A percentile compares a stretch with the other conserved stretches of the same genome.
Evolutionary conservation across 371 early-diverging fungal species (phyloP).

Genomic region (Batrachochytrium dendrobatidis): DNA sequence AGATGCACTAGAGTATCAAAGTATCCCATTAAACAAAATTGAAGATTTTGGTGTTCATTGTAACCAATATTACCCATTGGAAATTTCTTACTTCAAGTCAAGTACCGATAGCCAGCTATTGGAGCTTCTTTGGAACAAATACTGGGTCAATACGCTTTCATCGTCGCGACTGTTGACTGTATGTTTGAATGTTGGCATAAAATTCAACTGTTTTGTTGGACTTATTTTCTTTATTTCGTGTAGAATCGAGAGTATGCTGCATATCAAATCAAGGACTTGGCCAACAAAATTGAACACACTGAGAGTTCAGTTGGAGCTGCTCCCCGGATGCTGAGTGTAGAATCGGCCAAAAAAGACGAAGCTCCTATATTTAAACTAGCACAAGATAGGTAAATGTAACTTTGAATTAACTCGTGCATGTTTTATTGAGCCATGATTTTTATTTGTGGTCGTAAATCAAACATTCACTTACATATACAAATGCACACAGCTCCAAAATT

Average conservation of each 20-base stretch:
- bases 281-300: conserved; percentile 74
- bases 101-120: conserved; percentile 73
- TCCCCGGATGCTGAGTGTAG: not conserved
- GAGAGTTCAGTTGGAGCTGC: conserved; percentile 41
- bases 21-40: conserved; percentile 87
- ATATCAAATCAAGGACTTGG: conserved; percentile 70
- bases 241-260: conserved; percentile 77
- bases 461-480: not conserved
- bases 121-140: conserved; percentile 91
- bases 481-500: conserved; percentile 61
- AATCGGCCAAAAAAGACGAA: conserved; percentile 31
- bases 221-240: conserved; percentile 6
- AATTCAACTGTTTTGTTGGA: not conserved
- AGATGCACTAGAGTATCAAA: conserved; percentile 34
- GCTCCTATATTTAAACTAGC: not conserved
- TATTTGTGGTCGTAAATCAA: too few relatives aligned
- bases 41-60: conserved; percentile 97
- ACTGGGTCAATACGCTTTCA: conserved; percentile 92
- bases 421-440: not conserved
- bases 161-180: conserved; percentile 84
- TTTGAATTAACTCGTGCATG: not conserved
- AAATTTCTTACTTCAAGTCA: conserved; percentile 91
- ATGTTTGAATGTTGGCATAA: conserved; percentile 22
- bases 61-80: conserved; percentile 87
- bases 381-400: not conserved